Evolutionary conservation across 129 eudicot genomes (phyloP).

Genomic region (sunflower (Helianthus annuus)): HanXRQr2.0-SUNRISE NC_035448.2:110709133-110709632

Average conservation of each 20-base stretch:
- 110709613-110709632: conserved; percentile 81
- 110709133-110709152: conserved; percentile 88
- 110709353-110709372: conserved; percentile 97
- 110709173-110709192: conserved; percentile 15
- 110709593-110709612: conserved; percentile 86
- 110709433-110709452: not conserved
- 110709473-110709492: not conserved
- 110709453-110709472: not conserved
- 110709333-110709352: conserved; percentile 99
- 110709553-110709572: not conserved
- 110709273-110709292: conserved; percentile 82
- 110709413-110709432: not conserved
- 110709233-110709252: not conserved
- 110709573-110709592: conserved; percentile 85
- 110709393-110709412: not conserved
- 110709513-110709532: not conserved
- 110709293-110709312: conserved; percentile 80
- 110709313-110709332: conserved; percentile 97
- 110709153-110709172: conserved; percentile 98
- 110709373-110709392: conserved; percentile 74
- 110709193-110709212: conserved; percentile 2
- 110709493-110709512: conserved; percentile 15
- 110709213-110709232: not conserved
- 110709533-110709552: not conserved
- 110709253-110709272: conserved; percentile 49